Base-by-base conservation (phyloP, 1,139 yeast species). In the Pichiaceae sp. region DNA sequence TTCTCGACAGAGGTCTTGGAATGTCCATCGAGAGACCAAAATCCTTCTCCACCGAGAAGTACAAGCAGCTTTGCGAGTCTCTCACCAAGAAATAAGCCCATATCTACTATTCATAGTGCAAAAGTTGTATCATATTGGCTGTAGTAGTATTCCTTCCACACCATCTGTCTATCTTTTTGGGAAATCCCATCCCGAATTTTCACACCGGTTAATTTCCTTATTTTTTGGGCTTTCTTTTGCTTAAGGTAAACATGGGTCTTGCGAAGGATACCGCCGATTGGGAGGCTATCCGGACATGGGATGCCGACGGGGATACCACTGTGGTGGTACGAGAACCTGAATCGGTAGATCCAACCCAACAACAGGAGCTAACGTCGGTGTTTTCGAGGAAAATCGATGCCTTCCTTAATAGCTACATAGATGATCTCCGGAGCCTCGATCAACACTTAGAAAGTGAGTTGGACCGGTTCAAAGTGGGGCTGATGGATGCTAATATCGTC, bases 21-120 rank as follows among this genome's bases (percentile, higher is more conserved):
- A 64, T 84, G 64, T 86, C 98, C 56, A 85, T 89, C 60, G 98
- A 89, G 74, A 83, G 98, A 72, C 97, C 97, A 68, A 89, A 89
- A 74, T 84, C 95, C 52, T 80, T 87, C 81, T 82, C 95, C 52
- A 74, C 80, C 46, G 75, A 73, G 60, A 74, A 74, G 62, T 74
- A 73, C 70, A 72, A 70, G 57, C 78, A 73, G 63, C 64, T 74
- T 63, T 79, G 73, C 52, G 68, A 70, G 64, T 42, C 50, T 31
- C 34, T 48, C 14, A 33, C 32, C 32, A 29, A 33, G 35, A 23
- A 31, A 14, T 31, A 31, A 18, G n/a, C 15, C 15, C 15, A n/a
- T n/a, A n/a, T n/a, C n/a, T n/a, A n/a, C n/a, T n/a, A n/a, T n/a
- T n/a, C n/a, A n/a, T n/a, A n/a, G n/a, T n/a, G n/a, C n/a, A n/a